Evolutionary conservation across 805 yeast species (phyloP).

Genomic region (Sporopachydermia quercuum): DNA sequence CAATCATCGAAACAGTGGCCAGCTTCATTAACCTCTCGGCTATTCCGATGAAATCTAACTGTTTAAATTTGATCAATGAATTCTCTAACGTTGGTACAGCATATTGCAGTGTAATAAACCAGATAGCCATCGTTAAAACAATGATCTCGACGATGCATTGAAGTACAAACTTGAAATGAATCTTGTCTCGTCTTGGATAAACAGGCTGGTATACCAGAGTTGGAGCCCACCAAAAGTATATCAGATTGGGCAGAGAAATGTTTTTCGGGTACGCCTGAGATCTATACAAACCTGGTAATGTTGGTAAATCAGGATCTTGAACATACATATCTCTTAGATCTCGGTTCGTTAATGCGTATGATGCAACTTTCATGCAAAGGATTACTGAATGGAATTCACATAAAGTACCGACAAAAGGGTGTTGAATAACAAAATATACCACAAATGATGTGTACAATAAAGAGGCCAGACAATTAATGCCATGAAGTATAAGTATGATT

Average conservation of each 20-base stretch:
- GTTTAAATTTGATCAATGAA: slow-evolving; percentile 16
- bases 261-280: slow-evolving; percentile 24
- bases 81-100: slow-evolving; percentile 28
- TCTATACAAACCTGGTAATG: slow-evolving; percentile 20
- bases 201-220: slow-evolving; percentile 34
- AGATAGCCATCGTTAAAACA: slow-evolving; percentile 16
- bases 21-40: slow-evolving; percentile 23
- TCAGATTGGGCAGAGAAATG: slow-evolving; percentile 20
- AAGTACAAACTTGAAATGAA: slow-evolving; percentile 18
- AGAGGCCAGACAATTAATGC: slow-evolving; percentile 16
- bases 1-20: slow-evolving; percentile 24
- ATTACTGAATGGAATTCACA: slow-evolving; percentile 27
- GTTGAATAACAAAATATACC: slow-evolving; percentile 21
- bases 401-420: slow-evolving; percentile 28
- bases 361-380: slow-evolving; percentile 24
- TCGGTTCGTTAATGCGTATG: slow-evolving; percentile 29
- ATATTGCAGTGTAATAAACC: slow-evolving; percentile 25
- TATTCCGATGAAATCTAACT: slow-evolving; percentile 13
- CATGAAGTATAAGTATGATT: slow-evolving; percentile 19
- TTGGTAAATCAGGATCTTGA: slow-evolving; percentile 7
- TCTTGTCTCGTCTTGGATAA: slow-evolving; percentile 22
- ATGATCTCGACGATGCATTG: slow-evolving; percentile 22
- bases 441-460: slow-evolving; percentile 16
- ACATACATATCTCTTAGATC: slow-evolving; percentile 24
- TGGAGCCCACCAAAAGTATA: slow-evolving; percentile 30